Evolutionary conservation across 2,329 filamentous ascomycete species (phyloP), one percentile per base, ranked within the genome.

Genomic region (Exophiala phaeomuriformis): DNA sequence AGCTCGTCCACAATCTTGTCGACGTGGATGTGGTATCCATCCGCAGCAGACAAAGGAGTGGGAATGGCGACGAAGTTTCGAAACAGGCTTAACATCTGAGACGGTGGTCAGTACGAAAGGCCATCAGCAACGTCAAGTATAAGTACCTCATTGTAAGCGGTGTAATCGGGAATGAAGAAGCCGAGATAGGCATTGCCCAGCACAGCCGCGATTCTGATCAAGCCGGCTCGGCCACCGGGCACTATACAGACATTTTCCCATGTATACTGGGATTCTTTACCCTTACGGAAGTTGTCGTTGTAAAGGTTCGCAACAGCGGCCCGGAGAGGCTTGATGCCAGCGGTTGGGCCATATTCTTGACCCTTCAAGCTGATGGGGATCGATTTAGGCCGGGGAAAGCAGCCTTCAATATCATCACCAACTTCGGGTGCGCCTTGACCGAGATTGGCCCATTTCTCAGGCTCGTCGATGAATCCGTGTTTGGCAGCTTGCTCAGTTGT

Each of bases 201-300:
- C 4, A 97, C 90, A 48, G 91, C 91, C 19, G 91, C 91, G 68
- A 97, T 96, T 64, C 91, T 83, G 68, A 96, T 96, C 72, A 97
- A 75, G 46, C 91, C 91, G 33, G 91, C 91, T 64, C 91, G 83
- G 37, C 91, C 91, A 69, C 61, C 61, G 12, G 91, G 91, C 2
- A 97, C 91, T 68, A 97, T 95, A 69, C 88, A 90, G 12, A 96
- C 91, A 69, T 97, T 97, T 76, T 97, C 91, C 86, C 88, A 96
- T 4, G 88, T 94, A 70, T 97, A 97, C 72, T 94, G 79, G 71
- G 86, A 91, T 7, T 83, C 78, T 75, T 93, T 94, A 66, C 86
- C 89, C 73, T 91, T 75, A 60, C 91, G 84, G 66, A 96, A 91
- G 70, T 91, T 87, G 69, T 85, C 86, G 66, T 97, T 97, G 79